These are phyloP conservation scores for Colletotrichum incanum DNA, from an alignment of 2,329 filamentous ascomycete species.

Conservation along the genomic window DNA sequence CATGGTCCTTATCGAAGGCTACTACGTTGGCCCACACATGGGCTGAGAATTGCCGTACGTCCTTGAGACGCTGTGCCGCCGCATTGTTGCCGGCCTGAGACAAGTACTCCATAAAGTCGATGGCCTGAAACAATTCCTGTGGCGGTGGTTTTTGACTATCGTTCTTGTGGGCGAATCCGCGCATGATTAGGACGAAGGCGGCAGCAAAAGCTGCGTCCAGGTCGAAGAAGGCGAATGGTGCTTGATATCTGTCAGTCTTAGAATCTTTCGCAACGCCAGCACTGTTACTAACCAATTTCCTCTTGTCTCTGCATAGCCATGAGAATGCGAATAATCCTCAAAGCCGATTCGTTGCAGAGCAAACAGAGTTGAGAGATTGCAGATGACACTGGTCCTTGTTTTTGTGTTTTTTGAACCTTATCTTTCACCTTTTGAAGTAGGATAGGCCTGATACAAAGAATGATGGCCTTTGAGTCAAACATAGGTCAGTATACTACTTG, in stretches of 20 bases:
- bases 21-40: slow-evolving; percentile 48
- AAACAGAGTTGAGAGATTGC: slow-evolving; percentile 45
- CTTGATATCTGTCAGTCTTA: slow-evolving; percentile 20
- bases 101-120: slow-evolving; percentile 46
- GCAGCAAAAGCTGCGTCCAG: slow-evolving; percentile 50
- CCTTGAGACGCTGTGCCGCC: slow-evolving; percentile 46
- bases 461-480: slow-evolving; percentile 47
- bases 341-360: slow-evolving; percentile 48
- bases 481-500: not conserved
- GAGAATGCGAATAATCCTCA: slow-evolving; percentile 48
- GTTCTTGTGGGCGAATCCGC: slow-evolving; percentile 47
- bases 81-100: slow-evolving; percentile 48
- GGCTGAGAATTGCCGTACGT: slow-evolving; percentile 48
- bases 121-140: slow-evolving; percentile 46
- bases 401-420: slow-evolving; percentile 46
- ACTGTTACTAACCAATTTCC: slow-evolving; percentile 43
- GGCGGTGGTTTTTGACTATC: slow-evolving; percentile 46
- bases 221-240: slow-evolving; percentile 49
- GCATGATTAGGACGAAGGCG: slow-evolving; percentile 49
- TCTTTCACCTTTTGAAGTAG: slow-evolving; percentile 50
- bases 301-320: slow-evolving; percentile 45
- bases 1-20: slow-evolving; percentile 37
- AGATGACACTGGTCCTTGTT: slow-evolving; percentile 43
- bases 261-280: not conserved
- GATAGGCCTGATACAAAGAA: slow-evolving; percentile 49